Percentiles rank a stretch among this genome's conserved stretches.
These are phyloP conservation scores for Cystofilobasidium capitatum DNA, from an alignment of 768 basidiomycete genomes.

Conservation along the genomic window DNA sequence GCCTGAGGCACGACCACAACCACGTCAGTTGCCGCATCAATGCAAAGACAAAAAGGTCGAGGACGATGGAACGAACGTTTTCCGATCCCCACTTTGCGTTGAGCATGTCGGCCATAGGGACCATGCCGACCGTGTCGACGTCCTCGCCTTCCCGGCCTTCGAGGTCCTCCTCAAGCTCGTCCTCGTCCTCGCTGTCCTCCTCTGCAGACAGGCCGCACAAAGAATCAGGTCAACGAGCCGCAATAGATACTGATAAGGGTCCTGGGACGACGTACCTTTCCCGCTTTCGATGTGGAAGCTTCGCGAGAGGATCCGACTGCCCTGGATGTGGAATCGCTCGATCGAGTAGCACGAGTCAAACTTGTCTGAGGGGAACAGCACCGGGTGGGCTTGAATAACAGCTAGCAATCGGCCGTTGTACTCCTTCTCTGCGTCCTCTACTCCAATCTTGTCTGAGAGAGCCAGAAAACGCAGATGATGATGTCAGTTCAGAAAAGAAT, in stretches of 20 bases:
- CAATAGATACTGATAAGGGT: too few relatives aligned
- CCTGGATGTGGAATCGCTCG: conserved; percentile 72
- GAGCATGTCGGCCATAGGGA: conserved; percentile 91
- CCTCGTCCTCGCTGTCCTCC: conserved; percentile 32
- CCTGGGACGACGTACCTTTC: conserved; percentile 39
- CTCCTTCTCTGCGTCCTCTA: conserved; percentile 64
- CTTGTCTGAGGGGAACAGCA: conserved; percentile 49
- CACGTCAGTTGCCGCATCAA: conserved; percentile 5
- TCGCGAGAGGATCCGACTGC: conserved; percentile 81
- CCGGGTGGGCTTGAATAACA: conserved; percentile 49
- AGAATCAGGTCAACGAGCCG: too few relatives aligned
- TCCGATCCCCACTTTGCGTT: conserved; percentile 78
- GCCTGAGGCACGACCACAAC: conserved; percentile 47
- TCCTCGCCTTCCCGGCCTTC: conserved; percentile 50
- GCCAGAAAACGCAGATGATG: background rate
- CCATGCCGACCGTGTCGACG: conserved; percentile 68
- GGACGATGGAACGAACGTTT: conserved; percentile 53
- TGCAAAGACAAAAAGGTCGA: background rate
- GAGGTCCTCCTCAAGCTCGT: conserved; percentile 34
- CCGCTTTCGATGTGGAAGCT: conserved; percentile 69
- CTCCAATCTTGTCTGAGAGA: conserved; percentile 69
- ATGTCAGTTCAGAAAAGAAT: conserved; percentile 35
- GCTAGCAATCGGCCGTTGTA: conserved; percentile 61
- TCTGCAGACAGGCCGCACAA: conserved; percentile 1
- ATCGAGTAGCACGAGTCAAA: conserved; percentile 50